Evolutionary conservation across 2,329 filamentous ascomycete species (phyloP).

Genomic region (Phyllosticta citrichinensis): DNA sequence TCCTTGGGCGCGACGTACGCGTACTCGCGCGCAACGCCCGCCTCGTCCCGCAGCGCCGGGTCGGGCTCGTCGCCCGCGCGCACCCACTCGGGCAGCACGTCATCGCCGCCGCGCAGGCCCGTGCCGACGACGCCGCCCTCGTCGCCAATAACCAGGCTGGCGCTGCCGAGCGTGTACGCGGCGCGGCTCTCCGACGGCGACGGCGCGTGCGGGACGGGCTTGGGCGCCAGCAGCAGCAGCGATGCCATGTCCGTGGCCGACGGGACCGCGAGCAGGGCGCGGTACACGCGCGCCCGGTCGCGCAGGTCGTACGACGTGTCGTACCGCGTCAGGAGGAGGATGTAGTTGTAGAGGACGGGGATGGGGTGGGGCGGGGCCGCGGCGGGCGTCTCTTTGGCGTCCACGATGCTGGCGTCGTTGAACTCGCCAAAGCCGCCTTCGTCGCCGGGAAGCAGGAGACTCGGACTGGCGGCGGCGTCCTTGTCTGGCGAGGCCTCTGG

Average conservation of each 20-base stretch:
- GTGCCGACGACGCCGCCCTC: constrained; percentile 59
- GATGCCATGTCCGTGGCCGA: constrained; percentile 72
- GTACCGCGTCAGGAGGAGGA: constrained; percentile 76
- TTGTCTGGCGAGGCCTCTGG: background rate
- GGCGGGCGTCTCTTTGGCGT: constrained; percentile 29
- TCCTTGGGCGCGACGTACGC: constrained; percentile 23
- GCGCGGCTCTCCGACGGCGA: constrained; percentile 79
- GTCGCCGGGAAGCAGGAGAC: constrained; percentile 2
- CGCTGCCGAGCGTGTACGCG: constrained; percentile 69
- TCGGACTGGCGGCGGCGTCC: constrained; percentile 4
- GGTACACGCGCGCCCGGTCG: constrained; percentile 82
- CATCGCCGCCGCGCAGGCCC: constrained; percentile 63
- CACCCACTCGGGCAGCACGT: constrained; percentile 76
- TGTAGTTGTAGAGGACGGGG: constrained; percentile 71
- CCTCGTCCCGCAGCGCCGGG: constrained; percentile 55
- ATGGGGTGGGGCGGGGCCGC: constrained; percentile 50
- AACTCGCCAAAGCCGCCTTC: constrained; percentile 13
- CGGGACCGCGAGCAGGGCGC: constrained; percentile 68
- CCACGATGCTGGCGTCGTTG: constrained; percentile 19
- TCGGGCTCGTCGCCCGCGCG: constrained; percentile 70
- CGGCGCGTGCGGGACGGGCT: constrained; percentile 82
- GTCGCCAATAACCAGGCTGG: constrained; percentile 73
- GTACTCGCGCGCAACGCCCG: constrained; percentile 20
- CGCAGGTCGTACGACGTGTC: constrained; percentile 92
- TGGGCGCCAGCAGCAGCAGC: constrained; percentile 82